Evolutionary conservation across 805 yeast species (phyloP).

Genomic region (Metschnikowia chrysomelidarum): DNA sequence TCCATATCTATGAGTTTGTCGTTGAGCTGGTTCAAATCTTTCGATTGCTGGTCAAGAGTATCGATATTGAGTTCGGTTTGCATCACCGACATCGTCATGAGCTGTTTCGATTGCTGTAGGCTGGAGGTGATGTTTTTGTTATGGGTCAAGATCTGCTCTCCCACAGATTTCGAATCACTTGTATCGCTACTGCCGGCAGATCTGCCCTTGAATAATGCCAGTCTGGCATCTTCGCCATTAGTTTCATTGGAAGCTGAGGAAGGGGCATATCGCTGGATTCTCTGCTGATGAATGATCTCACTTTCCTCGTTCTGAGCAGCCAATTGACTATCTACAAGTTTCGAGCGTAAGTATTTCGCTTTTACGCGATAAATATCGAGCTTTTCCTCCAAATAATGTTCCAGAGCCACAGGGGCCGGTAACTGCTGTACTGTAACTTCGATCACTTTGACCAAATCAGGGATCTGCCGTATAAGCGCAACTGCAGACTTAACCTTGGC

Average conservation of each 20-base stretch:
- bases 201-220: conserved; percentile 14
- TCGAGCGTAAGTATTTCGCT: conserved; percentile 20
- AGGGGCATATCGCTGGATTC: conserved; percentile 26
- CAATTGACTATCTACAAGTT: conserved; percentile 31
- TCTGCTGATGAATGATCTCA: conserved; percentile 29
- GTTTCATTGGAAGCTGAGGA: background rate
- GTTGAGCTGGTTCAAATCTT: conserved; percentile 40
- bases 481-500: conserved; percentile 20
- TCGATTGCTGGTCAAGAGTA: conserved; percentile 46
- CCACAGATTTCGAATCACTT: conserved; percentile 21
- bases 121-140: conserved; percentile 47
- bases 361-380: conserved; percentile 23
- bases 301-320: conserved; percentile 25
- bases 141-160: conserved; percentile 44
- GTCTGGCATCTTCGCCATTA: conserved; percentile 3
- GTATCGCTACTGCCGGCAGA: conserved; percentile 1
- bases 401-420: conserved; percentile 2
- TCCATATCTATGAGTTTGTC: conserved; percentile 42
- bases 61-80: conserved; percentile 52
- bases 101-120: conserved; percentile 46
- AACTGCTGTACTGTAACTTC: conserved; percentile 11
- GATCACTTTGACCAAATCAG: conserved; percentile 20
- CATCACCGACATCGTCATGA: conserved; percentile 48
- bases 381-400: conserved; percentile 7
- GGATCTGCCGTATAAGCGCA: conserved; percentile 18